Evolutionary conservation across 2,329 filamentous ascomycete species (phyloP), one percentile per base, ranked within the genome.

Genomic region (Hypoxylon sp.): DNA sequence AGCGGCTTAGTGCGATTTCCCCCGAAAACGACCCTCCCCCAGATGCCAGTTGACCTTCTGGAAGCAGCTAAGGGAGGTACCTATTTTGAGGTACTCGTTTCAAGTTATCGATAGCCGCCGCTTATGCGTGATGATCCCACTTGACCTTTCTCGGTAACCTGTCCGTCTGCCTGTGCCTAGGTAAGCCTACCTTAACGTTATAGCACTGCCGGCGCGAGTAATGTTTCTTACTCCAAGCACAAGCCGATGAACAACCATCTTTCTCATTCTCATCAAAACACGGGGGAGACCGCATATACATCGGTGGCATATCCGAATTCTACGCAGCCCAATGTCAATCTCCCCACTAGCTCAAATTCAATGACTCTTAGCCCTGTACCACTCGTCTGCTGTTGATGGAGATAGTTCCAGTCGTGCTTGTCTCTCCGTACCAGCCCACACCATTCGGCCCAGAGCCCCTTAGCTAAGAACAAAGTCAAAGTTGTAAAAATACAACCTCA

Each of bases 391-490:
- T 64, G 22, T 67, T 64, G 64, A 64, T 66, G 61, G 55, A 45
- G 50, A 59, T 30, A 59, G 32, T 64, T 65, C n/a, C n/a, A n/a
- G n/a, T n/a, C 30, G 68, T 68, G 64, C 68, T 69, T 58, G 55
- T 60, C 44, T 46, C 46, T 30, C 38, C 38, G 14, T 54, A 33
- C 42, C 20, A 58, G 28, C 42, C 20, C 57, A 61, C 51, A 54
- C 49, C 36, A 14, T 51, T 28, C 28, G 33, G 46, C 52, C 28
- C 20, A 42, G 16, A 32, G 38, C 36, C 46, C 63, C 59, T 55
- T 72, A 68, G 64, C 67, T 62, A 70, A n/a, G 61, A 62, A 69
- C 71, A 72, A 73, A 67, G 68, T 74, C 36, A 68, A 72, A 68
- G 67, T 69, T 65, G 67, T 66, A 74, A 71, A 72, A 60, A 67